A percentile compares a stretch with the other conserved stretches of the same genome.
Evolutionary conservation across 2,329 filamentous ascomycete genomes (phyloP).

Genomic region (Aspergillus versicolor): DNA sequence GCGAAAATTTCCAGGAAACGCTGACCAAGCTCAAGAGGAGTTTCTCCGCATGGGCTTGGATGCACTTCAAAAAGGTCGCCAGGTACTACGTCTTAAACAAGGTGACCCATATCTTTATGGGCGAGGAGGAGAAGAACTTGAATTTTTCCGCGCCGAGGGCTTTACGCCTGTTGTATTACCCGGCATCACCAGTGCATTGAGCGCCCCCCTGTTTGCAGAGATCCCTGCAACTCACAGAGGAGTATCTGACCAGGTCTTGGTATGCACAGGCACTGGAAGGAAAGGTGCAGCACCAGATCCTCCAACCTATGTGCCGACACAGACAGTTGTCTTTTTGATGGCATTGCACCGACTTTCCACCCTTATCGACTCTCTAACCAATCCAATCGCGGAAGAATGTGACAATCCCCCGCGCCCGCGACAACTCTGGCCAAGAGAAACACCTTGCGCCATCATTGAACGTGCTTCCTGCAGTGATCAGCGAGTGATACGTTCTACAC

Average conservation of each 20-base stretch:
- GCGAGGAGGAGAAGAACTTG: conserved; percentile 87
- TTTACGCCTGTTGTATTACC: conserved; percentile 74
- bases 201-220: conserved; percentile 81
- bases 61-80: conserved; percentile 67
- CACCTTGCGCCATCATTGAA: conserved; percentile 90
- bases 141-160: conserved; percentile 74
- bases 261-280: conserved; percentile 95
- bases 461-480: conserved; percentile 93
- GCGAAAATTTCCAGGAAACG: conserved; percentile 96
- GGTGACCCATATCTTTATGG: conserved; percentile 97
- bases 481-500: conserved; percentile 82
- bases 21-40: conserved; percentile 88
- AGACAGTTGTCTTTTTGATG: conserved; percentile 95
- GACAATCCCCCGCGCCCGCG: conserved; percentile 27
- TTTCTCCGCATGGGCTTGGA: conserved; percentile 75
- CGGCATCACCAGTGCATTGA: conserved; percentile 84
- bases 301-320: conserved; percentile 70
- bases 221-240: conserved; percentile 87
- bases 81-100: conserved; percentile 88
- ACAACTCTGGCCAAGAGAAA: conserved; percentile 66
- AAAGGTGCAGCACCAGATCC: conserved; percentile 82
- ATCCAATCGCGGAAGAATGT: conserved; percentile 17
- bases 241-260: conserved; percentile 85
- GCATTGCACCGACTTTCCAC: conserved; percentile 79
- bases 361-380: conserved; percentile 69